Base-by-base conservation (phyloP, 257 asterid species). In the Lycium barbarum region DNA sequence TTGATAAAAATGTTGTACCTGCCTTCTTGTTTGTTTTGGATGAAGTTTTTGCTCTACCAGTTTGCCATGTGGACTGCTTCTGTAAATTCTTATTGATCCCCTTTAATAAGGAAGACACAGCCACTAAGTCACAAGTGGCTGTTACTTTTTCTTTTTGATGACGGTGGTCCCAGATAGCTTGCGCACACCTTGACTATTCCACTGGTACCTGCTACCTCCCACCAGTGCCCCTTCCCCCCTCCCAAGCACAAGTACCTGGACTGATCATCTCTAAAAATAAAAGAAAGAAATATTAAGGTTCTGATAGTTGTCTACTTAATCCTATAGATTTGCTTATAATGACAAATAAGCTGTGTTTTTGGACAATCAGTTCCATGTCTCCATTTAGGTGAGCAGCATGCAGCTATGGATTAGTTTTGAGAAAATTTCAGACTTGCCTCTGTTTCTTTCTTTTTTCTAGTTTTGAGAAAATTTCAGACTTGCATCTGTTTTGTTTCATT, bases 281-380 rank as follows among this genome's bases (percentile, higher is more conserved):
- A 40, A 40, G 36, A 72, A 45, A 72, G 17, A 9, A 49, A 22
- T 26, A 40, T 40, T 11, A 20, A 22, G 62, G 81, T 43, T 47
- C 45, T 9, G n/a, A 7, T 74, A 13, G 81, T 49, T 72, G 58
- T 47, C 5, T 7, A 11, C 81, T 22, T 49, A 49, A 67, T 22
- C 43, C 61, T 74, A 49, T 74, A 47, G 36, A 13, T 20, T 49
- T 47, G 40, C 13, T 57, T 49, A 22, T 74, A 49, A 12, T 74
- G 61, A 74, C 43, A 74, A 51, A 49, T 51, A 26, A 74, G n/a
- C 62, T 74, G 62, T 3, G 66, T n/a, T 59, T 59, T 59, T 59
- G 66, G 33, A 18, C 66, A 59, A 59, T 59, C 20, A 9, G 11
- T n/a, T 59, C 66, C 66, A 59, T 59, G 62, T 74, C 81, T 74